phyloP scores from a whole-genome alignment of 257 asterid species.

The Oldenlandia corymbosa region DNA sequence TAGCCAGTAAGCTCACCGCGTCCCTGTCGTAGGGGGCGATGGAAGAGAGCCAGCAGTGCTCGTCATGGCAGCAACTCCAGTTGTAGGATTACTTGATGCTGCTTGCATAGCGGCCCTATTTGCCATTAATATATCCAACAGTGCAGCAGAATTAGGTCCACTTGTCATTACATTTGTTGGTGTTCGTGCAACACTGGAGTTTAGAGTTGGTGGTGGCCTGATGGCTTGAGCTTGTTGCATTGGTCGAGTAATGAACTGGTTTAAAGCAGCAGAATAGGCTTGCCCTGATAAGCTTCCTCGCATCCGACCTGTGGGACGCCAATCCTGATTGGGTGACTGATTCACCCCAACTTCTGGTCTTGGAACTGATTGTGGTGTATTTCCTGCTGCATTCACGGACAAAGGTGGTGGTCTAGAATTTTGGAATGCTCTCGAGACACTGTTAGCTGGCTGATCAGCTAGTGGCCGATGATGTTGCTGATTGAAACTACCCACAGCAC shows the following conservation, averaged over 20 bases:
- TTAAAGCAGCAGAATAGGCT: constrained; percentile 48
- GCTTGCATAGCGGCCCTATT: constrained; percentile 22
- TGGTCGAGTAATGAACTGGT: constrained; percentile 38
- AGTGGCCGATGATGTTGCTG: constrained; percentile 33
- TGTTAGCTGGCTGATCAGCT: constrained; percentile 32
- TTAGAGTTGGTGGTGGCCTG: constrained; percentile 10
- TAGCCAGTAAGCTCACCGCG: constrained; percentile 15
- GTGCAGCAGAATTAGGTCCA: constrained; percentile 25
- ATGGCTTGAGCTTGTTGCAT: constrained; percentile 40
- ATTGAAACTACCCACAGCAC: constrained; percentile 14
- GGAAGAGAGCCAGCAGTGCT: constrained; percentile 25
- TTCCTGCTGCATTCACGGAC: constrained; percentile 26
- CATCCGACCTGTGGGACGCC: constrained; percentile 66
- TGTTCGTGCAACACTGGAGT: constrained; percentile 8
- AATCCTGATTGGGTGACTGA: constrained; percentile 21
- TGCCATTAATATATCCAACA: constrained; percentile 26
- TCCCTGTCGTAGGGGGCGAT: constrained; percentile 24
- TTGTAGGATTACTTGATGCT: constrained; percentile 6
- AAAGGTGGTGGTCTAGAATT: constrained; percentile 25
- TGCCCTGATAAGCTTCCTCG: constrained; percentile 70
- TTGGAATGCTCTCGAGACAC: constrained; percentile 25
- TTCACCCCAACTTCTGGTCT: constrained; percentile 19
- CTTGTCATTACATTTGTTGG: constrained; percentile 20
- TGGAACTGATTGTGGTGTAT: constrained; percentile 25
- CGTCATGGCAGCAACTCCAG: constrained; percentile 22